Base-by-base conservation (phyloP, 805 yeast genomes). In the Saccharomycopsis sp. region DNA sequence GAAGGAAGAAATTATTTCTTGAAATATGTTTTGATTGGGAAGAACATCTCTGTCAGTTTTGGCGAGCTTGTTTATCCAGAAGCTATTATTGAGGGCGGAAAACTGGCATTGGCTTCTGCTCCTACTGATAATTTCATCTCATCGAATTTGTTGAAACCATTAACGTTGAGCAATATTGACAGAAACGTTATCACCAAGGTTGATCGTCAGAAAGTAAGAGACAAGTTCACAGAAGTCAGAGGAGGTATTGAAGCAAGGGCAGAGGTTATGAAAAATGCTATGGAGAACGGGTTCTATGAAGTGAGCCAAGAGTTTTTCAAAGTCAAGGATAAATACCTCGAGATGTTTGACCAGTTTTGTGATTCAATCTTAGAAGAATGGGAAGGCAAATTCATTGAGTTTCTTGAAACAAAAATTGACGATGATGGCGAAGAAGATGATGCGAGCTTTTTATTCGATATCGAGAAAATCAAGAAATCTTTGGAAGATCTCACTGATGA, bases 291-390 rank as follows among this genome's bases (percentile, higher is more conserved):
- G 2, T 52, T 58, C 18, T 52, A 52, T 9, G 41, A 52, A 5
- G 49, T 57, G 9, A 57, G 64, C 31, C 49, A 56, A 17, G 52
- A 51, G 4, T 59, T 65, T 18, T 62, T 68, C 31, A 51, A 57
- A 3, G 58, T 64, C 25, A 67, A 73, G 52, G 54, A 61, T 16
- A 55, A 62, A 16, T 68, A 78, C 27, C 66, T 80, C 39, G 88
- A 82, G 48, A 68, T 78, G 0, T 69, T 77, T 54, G 88, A 81
- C 56, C 81, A 81, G 46, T 82, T 81, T 65, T 77, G 80, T 4
- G 87, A 80, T 41, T 70, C 75, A 5, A 67, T 82, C 21, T 67
- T 80, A 41, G 68, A 62, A 49, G 85, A 80, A 50, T 80, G 49
- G 49, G 49, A 42, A 20, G 36, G 17, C 12, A 39, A 35, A 21